A percentile compares a stretch with the other conserved stretches of the same genome.
Conservation (phyloP, 768 basidiomycete species). For the Pleurotus tuber-regium region DNA sequence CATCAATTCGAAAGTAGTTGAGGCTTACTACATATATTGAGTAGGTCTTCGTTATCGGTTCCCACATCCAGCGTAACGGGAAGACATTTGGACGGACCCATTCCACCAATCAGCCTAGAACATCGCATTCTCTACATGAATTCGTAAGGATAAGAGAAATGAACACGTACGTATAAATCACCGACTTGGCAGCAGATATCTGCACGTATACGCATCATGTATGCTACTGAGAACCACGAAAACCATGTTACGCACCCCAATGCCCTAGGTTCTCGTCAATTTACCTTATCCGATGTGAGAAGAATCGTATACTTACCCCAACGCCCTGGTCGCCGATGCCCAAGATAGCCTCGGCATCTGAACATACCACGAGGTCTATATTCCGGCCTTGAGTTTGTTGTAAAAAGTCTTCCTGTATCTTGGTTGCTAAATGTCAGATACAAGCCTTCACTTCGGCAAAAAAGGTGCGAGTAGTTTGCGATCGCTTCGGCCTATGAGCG, state of each 20-base stretch:
- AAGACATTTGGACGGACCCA: conserved; percentile 58
- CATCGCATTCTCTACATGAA: neutral
- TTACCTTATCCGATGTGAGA: neutral
- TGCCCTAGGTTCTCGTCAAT: conserved; percentile 29
- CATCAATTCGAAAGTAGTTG: neutral
- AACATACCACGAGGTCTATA: conserved; percentile 78
- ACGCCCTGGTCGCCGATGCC: conserved; percentile 69
- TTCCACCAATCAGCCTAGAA: conserved; percentile 57
- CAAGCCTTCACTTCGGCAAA: conserved; percentile 74
- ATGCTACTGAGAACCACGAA: too few species aligned
- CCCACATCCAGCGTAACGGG: conserved; percentile 73
- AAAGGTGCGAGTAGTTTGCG: conserved; percentile 79
- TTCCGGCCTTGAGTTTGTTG: conserved; percentile 58
- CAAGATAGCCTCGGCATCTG: conserved; percentile 83
- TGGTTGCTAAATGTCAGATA: conserved; percentile 60
- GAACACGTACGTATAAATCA: conserved; percentile 61
- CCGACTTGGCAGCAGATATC: conserved; percentile 79
- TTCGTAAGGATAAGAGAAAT: neutral
- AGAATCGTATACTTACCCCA: conserved; percentile 34
- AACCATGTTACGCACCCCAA: conserved; percentile 38
- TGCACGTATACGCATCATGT: conserved; percentile 22
- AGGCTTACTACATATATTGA: conserved; percentile 65
- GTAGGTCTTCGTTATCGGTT: conserved; percentile 63
- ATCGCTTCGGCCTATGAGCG: conserved; percentile 71
- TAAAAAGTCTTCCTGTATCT: conserved; percentile 77